Evolutionary conservation across 306 rosid species (phyloP), one percentile per base, ranked within the genome.

Genomic region (Quercus robur): DNA sequence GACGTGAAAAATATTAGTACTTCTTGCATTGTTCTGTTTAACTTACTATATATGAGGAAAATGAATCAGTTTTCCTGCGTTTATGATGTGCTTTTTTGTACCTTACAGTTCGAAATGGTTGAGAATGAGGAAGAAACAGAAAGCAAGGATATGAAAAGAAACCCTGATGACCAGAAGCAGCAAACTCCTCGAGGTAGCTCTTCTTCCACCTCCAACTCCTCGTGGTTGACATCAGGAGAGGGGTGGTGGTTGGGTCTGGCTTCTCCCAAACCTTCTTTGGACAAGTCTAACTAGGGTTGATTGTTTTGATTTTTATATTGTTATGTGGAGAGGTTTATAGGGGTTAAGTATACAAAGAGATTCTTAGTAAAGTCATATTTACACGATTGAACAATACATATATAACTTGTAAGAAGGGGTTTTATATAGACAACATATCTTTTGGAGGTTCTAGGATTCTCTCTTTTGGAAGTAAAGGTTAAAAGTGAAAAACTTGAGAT

Each of bases 191-290:
- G 72, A 9, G 52, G 52, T 33, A 20, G 55, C 57, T 56, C 63
- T 35, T 72, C 85, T 18, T 55, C 78, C 35, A 26, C 85, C 35
- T 69, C 81, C 71, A 31, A 56, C 59, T 51, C 73, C 63, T 56
- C 78, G 5, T 69, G 64, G 56, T 21, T 68, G 75, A 41, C 54
- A 66, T 56, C 26, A 76, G 64, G 41, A 74, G 57, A 80, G 9
- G 77, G 78, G 9, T 78, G 78, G 76, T 51, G 74, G 79, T 66
- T 77, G 74, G 84, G 70, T 72, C 12, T 64, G 63, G 58, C 35
- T 23, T 23, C 33, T 38, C 13, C 77, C 28, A 74, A 46, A 38
- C 35, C 82, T 25, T 73, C 76, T 56, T 17, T 82, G 59, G 41
- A 66, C 19, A 62, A 7, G 71, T 72, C 81, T 52, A 51, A 33